Base-by-base conservation (phyloP, 2,329 filamentous ascomycete species). In the Pseudopithomyces maydicus region DNA sequence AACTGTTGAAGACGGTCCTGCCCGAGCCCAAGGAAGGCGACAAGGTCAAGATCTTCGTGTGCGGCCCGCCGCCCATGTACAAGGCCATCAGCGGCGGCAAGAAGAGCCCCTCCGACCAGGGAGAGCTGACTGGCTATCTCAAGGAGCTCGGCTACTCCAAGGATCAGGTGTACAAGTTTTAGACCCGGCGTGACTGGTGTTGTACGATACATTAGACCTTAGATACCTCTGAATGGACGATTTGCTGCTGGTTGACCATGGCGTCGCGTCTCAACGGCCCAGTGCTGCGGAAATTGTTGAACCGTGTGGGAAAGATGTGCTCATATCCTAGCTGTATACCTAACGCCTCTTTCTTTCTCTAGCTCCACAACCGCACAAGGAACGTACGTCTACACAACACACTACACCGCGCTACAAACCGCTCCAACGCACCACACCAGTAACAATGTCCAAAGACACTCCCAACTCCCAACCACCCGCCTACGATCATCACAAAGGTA, bases 21-120 rank as follows among this genome's bases (percentile, higher is more conserved):
- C 95, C 95, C 11, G 92, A 96, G 79, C 92, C 95, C 62, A 95
- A 95, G 84, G 85, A 85, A 68, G 75, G 74, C 43, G 90, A 90
- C 64, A 95, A 97, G 80, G 88, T 97, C 82, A 98, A 98, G 87
- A 79, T 98, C 61, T 98, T 99, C 72, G 91, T 99, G 36, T 98
- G 94, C 78, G 94, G 94, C 0, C 95, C 95, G 12, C 93, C 94
- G 2, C 90, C 89, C 41, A 76, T 98, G 84, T 97, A 97, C 87
- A 96, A 97, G 78, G 90, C 92, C 57, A 88, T 98, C 66, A 94
- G 90, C 36, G 95, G 95, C 33, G 79, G 80, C 71, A 98, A 99
- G 90, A 88, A 89, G 77, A 95, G 90, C 79, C 92, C 93, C n/a
- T 84, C 86, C 70, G 92, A 99, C 76, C 95, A 99, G 81, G 95